A percentile compares a stretch with the other conserved stretches of the same genome.
Evolutionary conservation across 2,329 filamentous ascomycete genomes (phyloP).

Genomic region (Rhynchosporium graminicola): DNA sequence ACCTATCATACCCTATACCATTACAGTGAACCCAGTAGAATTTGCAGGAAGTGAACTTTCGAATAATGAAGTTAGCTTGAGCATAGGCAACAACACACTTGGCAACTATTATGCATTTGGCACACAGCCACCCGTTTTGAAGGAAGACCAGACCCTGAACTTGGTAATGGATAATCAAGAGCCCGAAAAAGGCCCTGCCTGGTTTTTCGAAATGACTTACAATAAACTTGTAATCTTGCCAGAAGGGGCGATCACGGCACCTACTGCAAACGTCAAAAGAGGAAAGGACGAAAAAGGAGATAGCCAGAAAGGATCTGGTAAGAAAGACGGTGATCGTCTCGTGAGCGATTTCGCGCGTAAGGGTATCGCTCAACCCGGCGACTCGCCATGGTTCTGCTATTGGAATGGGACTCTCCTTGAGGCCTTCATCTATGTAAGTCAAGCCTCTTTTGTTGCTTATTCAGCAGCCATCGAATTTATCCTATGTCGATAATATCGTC

Average conservation of each 20-base stretch:
- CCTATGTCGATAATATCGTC: background rate
- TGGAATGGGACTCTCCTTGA: slow-evolving; percentile 70
- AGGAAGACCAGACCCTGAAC: slow-evolving; percentile 48
- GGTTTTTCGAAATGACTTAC: slow-evolving; percentile 62
- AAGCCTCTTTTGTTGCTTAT: background rate
- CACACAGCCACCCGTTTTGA: slow-evolving; percentile 57
- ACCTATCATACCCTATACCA: slow-evolving; percentile 32
- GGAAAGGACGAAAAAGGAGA: background rate
- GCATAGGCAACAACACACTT: slow-evolving; percentile 44
- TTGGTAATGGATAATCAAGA: slow-evolving; percentile 60
- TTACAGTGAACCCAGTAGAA: slow-evolving; percentile 26
- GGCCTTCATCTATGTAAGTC: slow-evolving; percentile 61
- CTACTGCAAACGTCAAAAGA: slow-evolving; percentile 25
- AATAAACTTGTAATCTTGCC: slow-evolving; percentile 63
- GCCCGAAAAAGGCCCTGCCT: slow-evolving; percentile 58
- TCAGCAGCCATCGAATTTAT: background rate
- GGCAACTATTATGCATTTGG: slow-evolving; percentile 56
- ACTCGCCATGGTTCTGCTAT: slow-evolving; percentile 68
- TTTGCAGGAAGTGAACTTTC: slow-evolving; percentile 31
- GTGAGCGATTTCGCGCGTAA: slow-evolving; percentile 27
- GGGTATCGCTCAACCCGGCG: slow-evolving; percentile 51
- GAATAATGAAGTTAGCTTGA: slow-evolving; percentile 39
- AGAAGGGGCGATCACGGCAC: slow-evolving; percentile 26
- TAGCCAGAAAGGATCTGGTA: background rate
- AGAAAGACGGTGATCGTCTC: background rate